Percentiles rank a stretch among this genome's conserved stretches.
phyloP scores from a whole-genome alignment of 148 eudicot genomes.

The Persicaria tinctoria region DNA sequence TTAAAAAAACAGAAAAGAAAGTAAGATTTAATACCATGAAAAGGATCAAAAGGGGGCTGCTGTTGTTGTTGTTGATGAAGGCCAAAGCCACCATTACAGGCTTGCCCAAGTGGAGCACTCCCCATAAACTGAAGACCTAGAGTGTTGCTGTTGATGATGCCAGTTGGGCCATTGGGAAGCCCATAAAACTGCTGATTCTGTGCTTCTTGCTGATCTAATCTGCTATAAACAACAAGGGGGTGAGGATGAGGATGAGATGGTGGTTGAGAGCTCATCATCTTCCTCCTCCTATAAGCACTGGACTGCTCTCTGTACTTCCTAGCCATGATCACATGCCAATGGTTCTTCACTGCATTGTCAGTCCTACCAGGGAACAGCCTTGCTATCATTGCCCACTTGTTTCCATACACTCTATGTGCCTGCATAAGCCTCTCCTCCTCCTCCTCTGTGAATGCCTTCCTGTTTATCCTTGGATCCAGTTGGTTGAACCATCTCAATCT shows the following conservation, averaged over 20 bases:
- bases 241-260: background rate
- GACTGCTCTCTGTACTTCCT: conserved; percentile 73
- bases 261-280: background rate
- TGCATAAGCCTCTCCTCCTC: conserved; percentile 74
- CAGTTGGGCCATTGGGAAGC: background rate
- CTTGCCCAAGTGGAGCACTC: background rate
- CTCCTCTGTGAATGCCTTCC: conserved; percentile 67
- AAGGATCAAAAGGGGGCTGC: conserved; percentile 23
- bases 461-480: conserved; percentile 79
- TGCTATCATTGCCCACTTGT: conserved; percentile 90
- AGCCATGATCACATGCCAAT: conserved; percentile 93
- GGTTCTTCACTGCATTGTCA: conserved; percentile 85
- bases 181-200: background rate
- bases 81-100: conserved; percentile 1
- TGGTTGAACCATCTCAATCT: conserved; percentile 95
- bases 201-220: background rate
- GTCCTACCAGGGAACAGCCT: conserved; percentile 82
- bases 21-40: conserved; percentile 19
- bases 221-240: background rate
- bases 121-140: background rate
- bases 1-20: background rate
- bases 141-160: conserved; percentile 9
- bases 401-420: conserved; percentile 73
- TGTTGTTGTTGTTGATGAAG: background rate
- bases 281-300: conserved; percentile 45